phyloP scores from a whole-genome alignment of 495 filamentous ascomycete genomes.

The Sporormia fimetaria region DNA sequence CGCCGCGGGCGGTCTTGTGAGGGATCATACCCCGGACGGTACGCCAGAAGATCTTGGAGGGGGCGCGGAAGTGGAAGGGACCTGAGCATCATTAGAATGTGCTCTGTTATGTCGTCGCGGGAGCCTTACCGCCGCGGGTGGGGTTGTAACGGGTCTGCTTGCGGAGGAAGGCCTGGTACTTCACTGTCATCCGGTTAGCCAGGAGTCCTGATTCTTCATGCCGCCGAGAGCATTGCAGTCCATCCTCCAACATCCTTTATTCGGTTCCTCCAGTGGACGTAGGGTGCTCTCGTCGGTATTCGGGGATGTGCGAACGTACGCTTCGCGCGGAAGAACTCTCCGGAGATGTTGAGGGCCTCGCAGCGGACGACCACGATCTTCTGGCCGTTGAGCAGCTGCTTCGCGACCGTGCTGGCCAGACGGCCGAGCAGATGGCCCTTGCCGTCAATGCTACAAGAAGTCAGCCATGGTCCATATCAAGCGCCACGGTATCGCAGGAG shows the following conservation, averaged over 20 bases:
- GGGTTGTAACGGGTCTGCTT: constrained; percentile 99
- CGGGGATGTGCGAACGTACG: constrained; percentile 54
- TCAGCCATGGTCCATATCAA: constrained; percentile 22
- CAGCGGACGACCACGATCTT: constrained; percentile 98
- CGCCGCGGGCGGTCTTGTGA: constrained; percentile 97
- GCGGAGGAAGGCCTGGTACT: constrained; percentile 99
- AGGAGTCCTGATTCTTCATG: no score
- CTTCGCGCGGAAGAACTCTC: constrained; percentile 99
- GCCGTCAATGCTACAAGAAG: constrained; percentile 65
- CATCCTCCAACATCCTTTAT: no score
- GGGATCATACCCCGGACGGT: constrained; percentile 99
- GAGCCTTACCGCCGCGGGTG: constrained; percentile 75
- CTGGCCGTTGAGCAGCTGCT: constrained; percentile 98
- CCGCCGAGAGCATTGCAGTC: no score
- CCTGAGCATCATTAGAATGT: constrained; percentile 37
- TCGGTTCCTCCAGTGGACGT: no score
- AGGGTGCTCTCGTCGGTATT: no score
- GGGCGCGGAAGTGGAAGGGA: constrained; percentile 99
- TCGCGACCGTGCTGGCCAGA: constrained; percentile 95
- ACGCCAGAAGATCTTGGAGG: constrained; percentile 99
- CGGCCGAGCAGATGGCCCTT: constrained; percentile 99
- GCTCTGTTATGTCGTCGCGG: constrained; percentile 2
- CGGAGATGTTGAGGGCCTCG: constrained; percentile 98
- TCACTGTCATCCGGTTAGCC: constrained; percentile 54
- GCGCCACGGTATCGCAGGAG: constrained; percentile 26